Evolutionary conservation across 352 stramenopile species (phyloP), one percentile per base, ranked within the genome.

Genomic region (Globisporangium irregulare): DNA sequence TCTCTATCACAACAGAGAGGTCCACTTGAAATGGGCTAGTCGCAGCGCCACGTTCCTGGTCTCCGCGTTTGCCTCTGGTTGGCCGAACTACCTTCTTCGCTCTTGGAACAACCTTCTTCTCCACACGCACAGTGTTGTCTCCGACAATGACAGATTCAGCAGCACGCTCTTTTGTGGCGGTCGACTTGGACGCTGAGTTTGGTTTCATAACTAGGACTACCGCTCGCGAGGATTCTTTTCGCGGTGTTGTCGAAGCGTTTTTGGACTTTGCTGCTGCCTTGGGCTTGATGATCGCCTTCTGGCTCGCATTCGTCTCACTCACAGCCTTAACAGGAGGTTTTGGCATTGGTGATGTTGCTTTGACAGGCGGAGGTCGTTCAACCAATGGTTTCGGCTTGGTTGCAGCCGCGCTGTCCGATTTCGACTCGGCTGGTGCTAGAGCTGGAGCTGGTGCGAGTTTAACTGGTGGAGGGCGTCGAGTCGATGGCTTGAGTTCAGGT

Each of bases 41-140:
- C 10, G 55, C 55, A 6, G 20, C 18, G 1, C 29, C 29, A 12
- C 34, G 22, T 20, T 62, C 10, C 38, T 38, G 38, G 5, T 36
- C 41, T 10, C 10, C 1, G 1, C 59, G 55, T n/a, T 55, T 64
- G 12, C 25, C n/a, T 51, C 59, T 22, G 14, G 12, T 64, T n/a
- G 38, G 18, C 18, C 59, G 59, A 34, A 29, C 38, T 10, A n/a
- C 15, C 15, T 64, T 64, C 24, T 55, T 64, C 14, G 55, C 55
- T 43, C 36, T 60, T 14, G 14, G 8, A 27, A 22, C 29, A 14
- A 22, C 18, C 12, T 27, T 60, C 36, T 22, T 60, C 29, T 46
- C 29, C 55, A 60, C 5, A 10, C 55, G 27, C 18, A 27, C 55
- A 6, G 20, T 20, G 55, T 15, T 41, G 8, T 60, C 29, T 3